Base-by-base conservation (phyloP, 176 grass and related monocot species). In the Musa troglodytarum region DNA sequence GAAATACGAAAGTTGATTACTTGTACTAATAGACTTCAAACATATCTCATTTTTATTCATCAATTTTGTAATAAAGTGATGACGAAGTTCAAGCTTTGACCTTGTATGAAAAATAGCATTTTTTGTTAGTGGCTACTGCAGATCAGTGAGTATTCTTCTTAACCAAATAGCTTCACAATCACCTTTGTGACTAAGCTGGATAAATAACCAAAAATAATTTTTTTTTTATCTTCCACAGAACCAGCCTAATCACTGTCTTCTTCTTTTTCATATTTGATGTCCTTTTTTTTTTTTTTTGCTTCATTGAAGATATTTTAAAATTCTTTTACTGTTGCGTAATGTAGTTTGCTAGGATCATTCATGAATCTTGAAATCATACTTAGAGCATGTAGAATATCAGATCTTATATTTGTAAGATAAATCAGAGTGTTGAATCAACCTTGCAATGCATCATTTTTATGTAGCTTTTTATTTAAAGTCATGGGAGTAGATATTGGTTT, bases 161-260 rank as follows among this genome's bases (percentile, higher is more conserved):
- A 65, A 11, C 3, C 12, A 1, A 65, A 65, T 22, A 65, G 11
- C 20, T 65, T 65, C 9, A 25, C 13, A 25, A 65, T 65, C 5
- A 13, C 21, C 11, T 65, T 65, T 26, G 63, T 25, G 11, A 9
- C 63, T 13, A 28, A 26, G 63, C 22, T 25, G 13, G 26, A 28
- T 1, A 65, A 7, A 28, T 26, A 65, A 17, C 11, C 28, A 29
- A 28, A 29, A 29, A 2, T 3, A 29, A 29, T 66, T 11, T 73
- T 22, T 22, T 22, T 81, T 49, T 52, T 66, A 19, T 81, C 21
- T 66, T 80, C 74, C 2, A 19, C 6, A 65, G 54, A 61, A 49
- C 65, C 63, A 8, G 13, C 64, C 74, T 63, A 77, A 43, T 83
- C 65, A 77, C 16, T 65, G 13, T 68, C 8, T 14, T 82, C 28